Percentiles rank a stretch among this genome's conserved stretches.
These are phyloP conservation scores for Neopestalotiopsis sp. DNA, from an alignment of 2,329 filamentous ascomycete genomes.

Conservation along the genomic window DNA sequence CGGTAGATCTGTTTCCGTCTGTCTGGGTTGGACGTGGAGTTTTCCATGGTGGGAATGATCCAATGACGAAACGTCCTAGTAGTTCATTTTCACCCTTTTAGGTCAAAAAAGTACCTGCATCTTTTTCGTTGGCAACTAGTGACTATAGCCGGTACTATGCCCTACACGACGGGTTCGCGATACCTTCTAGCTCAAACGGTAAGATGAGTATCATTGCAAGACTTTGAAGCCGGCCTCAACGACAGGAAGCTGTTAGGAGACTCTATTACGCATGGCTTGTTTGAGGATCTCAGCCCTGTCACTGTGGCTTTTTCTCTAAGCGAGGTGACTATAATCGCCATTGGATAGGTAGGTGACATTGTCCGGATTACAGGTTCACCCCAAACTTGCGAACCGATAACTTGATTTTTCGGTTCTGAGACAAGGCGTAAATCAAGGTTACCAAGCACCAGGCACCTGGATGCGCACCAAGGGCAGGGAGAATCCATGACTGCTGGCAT, in stretches of 20 bases:
- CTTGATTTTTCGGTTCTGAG: no score
- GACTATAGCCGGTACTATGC: no score
- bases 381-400: neutral
- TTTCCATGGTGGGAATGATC: no score
- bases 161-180: no score
- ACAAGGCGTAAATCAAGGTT: no score
- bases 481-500: neutral
- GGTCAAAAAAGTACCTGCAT: no score
- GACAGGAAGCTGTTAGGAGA: neutral
- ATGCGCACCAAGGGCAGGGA: no score
- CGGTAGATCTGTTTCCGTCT: neutral
- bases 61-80: neutral
- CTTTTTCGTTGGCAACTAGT: no score
- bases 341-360: neutral
- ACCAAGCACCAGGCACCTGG: no score
- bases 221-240: neutral
- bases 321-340: neutral
- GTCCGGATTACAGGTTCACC: neutral
- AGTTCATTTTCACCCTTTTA: neutral
- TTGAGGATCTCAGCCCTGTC: neutral
- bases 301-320: neutral
- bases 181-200: neutral
- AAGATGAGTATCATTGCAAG: neutral
- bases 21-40: neutral
- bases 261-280: neutral